Base-by-base conservation (phyloP, 2,329 filamentous ascomycete species). In the Pseudocercospora crystallina region DNA sequence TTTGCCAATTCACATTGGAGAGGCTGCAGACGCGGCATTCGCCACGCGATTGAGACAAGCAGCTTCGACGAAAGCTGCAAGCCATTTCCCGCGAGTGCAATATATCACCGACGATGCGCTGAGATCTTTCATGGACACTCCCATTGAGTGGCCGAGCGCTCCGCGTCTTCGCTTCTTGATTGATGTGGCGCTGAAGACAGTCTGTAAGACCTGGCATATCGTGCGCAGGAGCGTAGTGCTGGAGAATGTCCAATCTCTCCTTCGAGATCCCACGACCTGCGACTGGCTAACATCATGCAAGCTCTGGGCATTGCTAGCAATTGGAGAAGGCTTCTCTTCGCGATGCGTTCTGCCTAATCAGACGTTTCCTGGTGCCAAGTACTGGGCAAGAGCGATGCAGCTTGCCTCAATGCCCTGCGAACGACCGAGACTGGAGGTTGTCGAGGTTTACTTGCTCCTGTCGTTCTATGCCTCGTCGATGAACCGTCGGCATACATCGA, bases 291-390 rank as follows among this genome's bases (percentile, higher is more conserved):
- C 67, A 0, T 68, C 65, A 10, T 73, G 72, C 54, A 76, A 76
- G 39, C 49, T 77, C 0, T 74, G 72, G 64, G 73, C 71, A 0
- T 38, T 77, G 2, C 75, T 78, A 52, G 75, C 75, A 0, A 65
- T 78, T 5, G 75, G 75, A 0, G 74, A 77, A 50, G 69, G 73
- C 30, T 77, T 76, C 29, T 75, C 75, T 0, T 71, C 69, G 0
- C 63, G 73, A n/a, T 67, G 69, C 2, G 67, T 57, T 3, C 50
- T 69, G 2, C 51, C 66, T 0, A 67, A 66, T 7, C 57, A 61
- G 8, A 59, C 65, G 1, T 75, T 76, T 43, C 76, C 75, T 1
- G 76, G 76, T 0, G 60, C 76, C 44, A 53, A 57, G 0, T 78
- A 76, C 37, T 78, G 75, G 59, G 68, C 69, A 0, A 63, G 69